phyloP scores from a whole-genome alignment of 208 protist species.

The Trypanosoma melophagium region DNA sequence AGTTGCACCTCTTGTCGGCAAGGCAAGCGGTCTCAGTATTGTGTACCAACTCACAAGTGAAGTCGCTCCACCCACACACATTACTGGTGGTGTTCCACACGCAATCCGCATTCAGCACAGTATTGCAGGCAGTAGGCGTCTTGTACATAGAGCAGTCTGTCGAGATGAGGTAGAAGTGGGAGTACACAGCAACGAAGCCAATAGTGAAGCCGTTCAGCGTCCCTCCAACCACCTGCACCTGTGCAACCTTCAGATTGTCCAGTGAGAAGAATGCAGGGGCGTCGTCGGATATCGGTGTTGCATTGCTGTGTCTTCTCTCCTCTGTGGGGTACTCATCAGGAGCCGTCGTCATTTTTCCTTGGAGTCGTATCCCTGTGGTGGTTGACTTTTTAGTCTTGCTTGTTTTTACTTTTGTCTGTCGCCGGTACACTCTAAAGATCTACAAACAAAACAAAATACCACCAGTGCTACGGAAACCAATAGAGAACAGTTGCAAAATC shows the following conservation, averaged over 20 bases:
- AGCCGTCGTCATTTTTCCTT: slow-evolving; percentile 2
- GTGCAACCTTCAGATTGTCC: slow-evolving; percentile 49
- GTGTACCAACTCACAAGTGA: slow-evolving; percentile 37
- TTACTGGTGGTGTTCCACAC: slow-evolving; percentile 33
- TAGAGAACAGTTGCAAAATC: too few species aligned
- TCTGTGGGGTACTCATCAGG: slow-evolving; percentile 2
- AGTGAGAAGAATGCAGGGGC: slow-evolving; percentile 36
- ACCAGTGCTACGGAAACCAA: too few species aligned
- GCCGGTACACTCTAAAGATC: too few species aligned
- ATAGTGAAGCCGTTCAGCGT: slow-evolving; percentile 71
- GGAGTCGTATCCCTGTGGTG: too few species aligned
- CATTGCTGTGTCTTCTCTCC: not conserved
- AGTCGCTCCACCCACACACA: slow-evolving; percentile 44
- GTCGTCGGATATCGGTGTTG: not conserved
- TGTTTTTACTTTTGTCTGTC: slow-evolving; percentile 23
- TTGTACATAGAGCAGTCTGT: slow-evolving; percentile 59
- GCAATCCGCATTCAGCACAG: slow-evolving; percentile 53
- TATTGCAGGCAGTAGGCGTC: slow-evolving; percentile 34
- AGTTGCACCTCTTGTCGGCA: slow-evolving; percentile 42
- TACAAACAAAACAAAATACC: too few species aligned
- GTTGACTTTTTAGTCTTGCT: not conserved
- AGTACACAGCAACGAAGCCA: slow-evolving; percentile 76
- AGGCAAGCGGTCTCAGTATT: not conserved
- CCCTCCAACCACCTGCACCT: slow-evolving; percentile 49
- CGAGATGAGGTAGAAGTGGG: slow-evolving; percentile 49